Conservation (phyloP, 176 grass and related monocot species). For the Dendrocalamus sinicus region DNA sequence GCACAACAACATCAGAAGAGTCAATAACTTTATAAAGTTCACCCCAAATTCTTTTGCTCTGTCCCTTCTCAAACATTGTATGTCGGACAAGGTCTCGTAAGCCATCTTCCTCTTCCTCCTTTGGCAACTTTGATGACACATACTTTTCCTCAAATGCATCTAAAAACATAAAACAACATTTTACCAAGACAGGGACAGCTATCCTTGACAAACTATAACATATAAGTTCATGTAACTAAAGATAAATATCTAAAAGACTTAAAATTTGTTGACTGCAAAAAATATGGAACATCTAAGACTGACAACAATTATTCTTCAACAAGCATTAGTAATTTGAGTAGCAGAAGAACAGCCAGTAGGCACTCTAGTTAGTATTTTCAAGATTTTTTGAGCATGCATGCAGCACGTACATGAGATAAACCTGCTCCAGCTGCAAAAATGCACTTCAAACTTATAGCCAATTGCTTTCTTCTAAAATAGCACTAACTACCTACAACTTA, state of each 20-base stretch:
- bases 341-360: background rate
- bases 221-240: slow-evolving; percentile 1
- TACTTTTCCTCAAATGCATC: slow-evolving; percentile 79
- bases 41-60: slow-evolving; percentile 98
- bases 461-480: slow-evolving; percentile 1
- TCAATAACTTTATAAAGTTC: slow-evolving; percentile 98
- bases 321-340: background rate
- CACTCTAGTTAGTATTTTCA: background rate
- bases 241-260: background rate
- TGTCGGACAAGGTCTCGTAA: slow-evolving; percentile 90
- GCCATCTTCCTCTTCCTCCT: slow-evolving; percentile 85
- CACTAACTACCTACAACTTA: background rate
- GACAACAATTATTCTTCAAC: background rate
- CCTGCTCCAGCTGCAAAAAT: background rate
- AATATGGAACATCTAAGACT: background rate
- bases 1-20: slow-evolving; percentile 94
- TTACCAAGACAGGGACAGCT: slow-evolving; percentile 2
- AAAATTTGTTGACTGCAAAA: background rate
- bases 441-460: slow-evolving; percentile 1
- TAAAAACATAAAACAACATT: slow-evolving; percentile 40
- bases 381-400: background rate
- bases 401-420: background rate
- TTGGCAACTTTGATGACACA: slow-evolving; percentile 56
- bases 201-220: background rate
- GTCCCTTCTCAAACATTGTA: slow-evolving; percentile 98